These are phyloP conservation scores for Pholiota conissans DNA, from an alignment of 768 basidiomycete genomes.

Conservation along the genomic window DNA sequence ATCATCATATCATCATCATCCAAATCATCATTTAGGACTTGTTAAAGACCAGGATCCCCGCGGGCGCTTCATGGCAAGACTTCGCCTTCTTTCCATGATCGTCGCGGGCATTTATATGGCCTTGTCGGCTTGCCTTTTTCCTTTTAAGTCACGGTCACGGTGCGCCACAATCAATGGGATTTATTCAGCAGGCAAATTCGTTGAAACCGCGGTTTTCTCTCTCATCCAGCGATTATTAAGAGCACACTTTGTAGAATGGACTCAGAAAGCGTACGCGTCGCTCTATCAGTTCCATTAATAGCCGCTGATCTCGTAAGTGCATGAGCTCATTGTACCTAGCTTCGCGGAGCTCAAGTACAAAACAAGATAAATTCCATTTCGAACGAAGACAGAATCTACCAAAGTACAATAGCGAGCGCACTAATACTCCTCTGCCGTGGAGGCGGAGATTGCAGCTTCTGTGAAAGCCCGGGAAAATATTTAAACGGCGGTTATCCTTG, in stretches of 20 bases:
- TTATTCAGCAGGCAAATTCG: not conserved
- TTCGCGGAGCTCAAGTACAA: not conserved
- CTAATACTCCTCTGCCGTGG: not conserved
- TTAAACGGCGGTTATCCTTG: not conserved
- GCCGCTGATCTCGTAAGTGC: not conserved
- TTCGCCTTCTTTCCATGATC: not conserved
- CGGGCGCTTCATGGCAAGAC: not conserved
- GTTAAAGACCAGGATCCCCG: not conserved
- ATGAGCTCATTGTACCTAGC: slow-evolving; percentile 6
- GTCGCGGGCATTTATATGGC: not conserved
- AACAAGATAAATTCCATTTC: not conserved
- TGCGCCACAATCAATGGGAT: not conserved
- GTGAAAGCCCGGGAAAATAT: not conserved
- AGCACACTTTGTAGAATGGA: not conserved
- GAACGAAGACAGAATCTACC: not conserved
- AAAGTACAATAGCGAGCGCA: not conserved
- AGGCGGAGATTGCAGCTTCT: not conserved
- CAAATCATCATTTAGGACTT: not conserved
- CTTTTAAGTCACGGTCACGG: not conserved
- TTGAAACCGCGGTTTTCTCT: not conserved
- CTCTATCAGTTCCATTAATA: not conserved
- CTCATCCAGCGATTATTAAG: not conserved
- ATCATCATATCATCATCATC: not conserved
- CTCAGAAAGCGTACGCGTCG: not conserved
- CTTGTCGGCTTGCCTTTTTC: not conserved